phyloP scores from a whole-genome alignment of 176 grass and related monocot species.

The Bothriochloa decipiens region DNA sequence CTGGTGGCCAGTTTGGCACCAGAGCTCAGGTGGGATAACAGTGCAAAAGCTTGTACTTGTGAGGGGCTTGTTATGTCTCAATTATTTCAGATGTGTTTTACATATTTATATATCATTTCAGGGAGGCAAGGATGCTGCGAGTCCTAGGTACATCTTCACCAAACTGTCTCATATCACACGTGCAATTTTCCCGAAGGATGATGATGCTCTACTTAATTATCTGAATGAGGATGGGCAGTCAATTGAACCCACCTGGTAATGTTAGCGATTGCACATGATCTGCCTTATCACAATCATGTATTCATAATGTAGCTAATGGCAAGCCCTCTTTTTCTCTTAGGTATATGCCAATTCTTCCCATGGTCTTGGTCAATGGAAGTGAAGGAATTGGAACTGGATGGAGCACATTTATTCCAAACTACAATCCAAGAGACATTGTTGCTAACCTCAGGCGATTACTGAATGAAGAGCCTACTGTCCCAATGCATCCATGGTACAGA shows the following conservation, averaged over 20 bases:
- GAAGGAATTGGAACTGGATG: constrained; percentile 96
- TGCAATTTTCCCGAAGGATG: constrained; percentile 80
- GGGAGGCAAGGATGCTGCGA: constrained; percentile 95
- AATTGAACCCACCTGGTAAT: constrained; percentile 91
- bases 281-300: neutral
- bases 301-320: neutral
- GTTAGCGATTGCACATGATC: neutral
- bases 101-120: constrained; percentile 32
- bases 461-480: constrained; percentile 48
- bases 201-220: constrained; percentile 84
- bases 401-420: constrained; percentile 86
- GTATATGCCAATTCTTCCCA: constrained; percentile 86
- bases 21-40: constrained; percentile 53
- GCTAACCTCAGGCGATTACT: constrained; percentile 70
- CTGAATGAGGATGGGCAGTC: constrained; percentile 81
- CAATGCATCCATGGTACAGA: constrained; percentile 89
- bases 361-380: constrained; percentile 93
- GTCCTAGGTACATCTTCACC: constrained; percentile 78
- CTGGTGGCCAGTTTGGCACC: constrained; percentile 85
- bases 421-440: constrained; percentile 84
- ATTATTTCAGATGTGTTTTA: neutral
- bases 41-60: neutral
- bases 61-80: neutral
- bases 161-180: constrained; percentile 56
- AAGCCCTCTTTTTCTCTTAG: constrained; percentile 44